Percentiles rank a stretch among this genome's conserved stretches.
phyloP scores from a whole-genome alignment of 495 filamentous ascomycete species.

The Pyrenula aspistea region DNA sequence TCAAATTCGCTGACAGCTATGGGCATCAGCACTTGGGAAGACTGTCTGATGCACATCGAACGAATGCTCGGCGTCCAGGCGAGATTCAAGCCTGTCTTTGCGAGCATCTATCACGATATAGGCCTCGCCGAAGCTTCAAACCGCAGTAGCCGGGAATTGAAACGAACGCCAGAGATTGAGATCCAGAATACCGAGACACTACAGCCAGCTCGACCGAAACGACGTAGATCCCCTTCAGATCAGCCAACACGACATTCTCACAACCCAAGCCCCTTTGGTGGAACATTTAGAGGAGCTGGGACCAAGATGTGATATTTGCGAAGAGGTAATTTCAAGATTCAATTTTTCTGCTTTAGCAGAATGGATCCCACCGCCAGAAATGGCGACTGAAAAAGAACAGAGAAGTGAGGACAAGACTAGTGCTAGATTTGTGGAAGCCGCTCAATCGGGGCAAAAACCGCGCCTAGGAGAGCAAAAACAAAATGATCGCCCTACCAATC shows the following conservation, averaged over 20 bases:
- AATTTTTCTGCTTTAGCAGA: too few relatives aligned
- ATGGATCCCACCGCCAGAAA: too few relatives aligned
- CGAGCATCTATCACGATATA: not conserved
- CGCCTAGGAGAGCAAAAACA: too few relatives aligned
- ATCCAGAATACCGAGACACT: not conserved
- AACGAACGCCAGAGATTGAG: not conserved
- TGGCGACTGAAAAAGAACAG: too few relatives aligned
- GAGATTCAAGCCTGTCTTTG: not conserved
- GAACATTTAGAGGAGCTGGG: too few relatives aligned
- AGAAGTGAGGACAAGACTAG: too few relatives aligned
- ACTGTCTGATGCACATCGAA: not conserved
- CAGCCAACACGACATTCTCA: not conserved
- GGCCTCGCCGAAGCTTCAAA: not conserved
- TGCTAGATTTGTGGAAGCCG: too few relatives aligned
- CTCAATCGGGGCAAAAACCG: too few relatives aligned
- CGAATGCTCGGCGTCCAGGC: not conserved
- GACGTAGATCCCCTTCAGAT: not conserved
- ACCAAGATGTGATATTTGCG: too few relatives aligned
- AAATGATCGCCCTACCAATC: too few relatives aligned
- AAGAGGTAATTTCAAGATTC: too few relatives aligned
- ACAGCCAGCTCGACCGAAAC: not conserved
- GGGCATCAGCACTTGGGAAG: not conserved
- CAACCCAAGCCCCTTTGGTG: too few relatives aligned
- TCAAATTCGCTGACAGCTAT: not conserved
- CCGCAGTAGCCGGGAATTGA: not conserved